Evolutionary conservation across 1,284 basidiomycete genomes (phyloP).

Genomic region (Mixia osmundae): DNA sequence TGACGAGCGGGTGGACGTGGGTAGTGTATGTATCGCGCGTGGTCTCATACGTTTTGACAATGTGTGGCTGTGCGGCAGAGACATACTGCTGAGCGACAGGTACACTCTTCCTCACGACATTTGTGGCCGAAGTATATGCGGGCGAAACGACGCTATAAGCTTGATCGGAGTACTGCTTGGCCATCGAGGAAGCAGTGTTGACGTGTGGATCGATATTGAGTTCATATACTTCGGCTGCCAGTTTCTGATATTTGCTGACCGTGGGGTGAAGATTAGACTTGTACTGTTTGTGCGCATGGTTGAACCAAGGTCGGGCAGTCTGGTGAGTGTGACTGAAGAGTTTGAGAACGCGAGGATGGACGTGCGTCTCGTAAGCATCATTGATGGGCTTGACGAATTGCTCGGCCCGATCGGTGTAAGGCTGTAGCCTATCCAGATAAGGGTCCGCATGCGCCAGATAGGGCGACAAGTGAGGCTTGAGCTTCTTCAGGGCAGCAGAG

Average conservation of each 20-base stretch:
- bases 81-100: slow-evolving; percentile 11
- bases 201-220: slow-evolving; percentile 10
- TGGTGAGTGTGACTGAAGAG: slow-evolving; percentile 4
- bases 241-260: slow-evolving; percentile 3
- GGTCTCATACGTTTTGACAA: slow-evolving; percentile 1
- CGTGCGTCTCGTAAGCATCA: slow-evolving; percentile 4
- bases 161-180: background rate
- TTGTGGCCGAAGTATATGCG: background rate
- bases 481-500: too few relatives aligned
- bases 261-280: slow-evolving; percentile 1
- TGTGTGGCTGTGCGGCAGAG: background rate
- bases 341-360: slow-evolving; percentile 10
- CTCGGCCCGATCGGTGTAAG: slow-evolving; percentile 8
- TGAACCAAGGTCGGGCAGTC: slow-evolving; percentile 5
- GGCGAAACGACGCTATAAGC: slow-evolving; percentile 4
- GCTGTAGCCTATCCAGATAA: too few relatives aligned
- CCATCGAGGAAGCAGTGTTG: background rate
- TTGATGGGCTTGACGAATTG: slow-evolving; percentile 1
- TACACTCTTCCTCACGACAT: slow-evolving; percentile 4
- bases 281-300: slow-evolving; percentile 7
- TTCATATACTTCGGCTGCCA: slow-evolving; percentile 8
- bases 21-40: slow-evolving; percentile 10
- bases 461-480: too few relatives aligned
- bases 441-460: too few relatives aligned
- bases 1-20: slow-evolving; percentile 12